Evolutionary conservation across 2,329 filamentous ascomycete species (phyloP).

Genomic region (Colletotrichum spaethianum): DNA sequence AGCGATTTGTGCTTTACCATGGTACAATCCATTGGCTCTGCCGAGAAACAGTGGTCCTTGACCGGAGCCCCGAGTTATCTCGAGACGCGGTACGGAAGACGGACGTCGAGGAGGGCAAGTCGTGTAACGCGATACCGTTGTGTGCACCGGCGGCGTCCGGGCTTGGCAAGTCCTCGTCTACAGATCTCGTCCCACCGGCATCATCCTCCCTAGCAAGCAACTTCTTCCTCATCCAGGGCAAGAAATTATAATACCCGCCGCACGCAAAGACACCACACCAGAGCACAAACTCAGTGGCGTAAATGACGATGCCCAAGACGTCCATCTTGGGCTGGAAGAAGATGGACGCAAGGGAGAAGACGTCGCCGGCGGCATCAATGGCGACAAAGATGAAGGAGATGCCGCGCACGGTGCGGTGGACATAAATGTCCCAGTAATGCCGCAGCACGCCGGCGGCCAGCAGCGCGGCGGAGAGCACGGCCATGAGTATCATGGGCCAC

Average conservation of each 20-base stretch:
- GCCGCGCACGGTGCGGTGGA: conserved; percentile 75
- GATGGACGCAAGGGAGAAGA: conserved; percentile 76
- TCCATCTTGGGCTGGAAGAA: conserved; percentile 73
- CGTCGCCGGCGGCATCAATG: conserved; percentile 78
- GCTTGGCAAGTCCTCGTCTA: neutral
- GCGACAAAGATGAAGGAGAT: conserved; percentile 81
- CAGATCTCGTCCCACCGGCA: neutral
- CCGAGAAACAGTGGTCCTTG: neutral
- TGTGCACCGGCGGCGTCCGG: neutral
- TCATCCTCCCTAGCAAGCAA: conserved; percentile 42
- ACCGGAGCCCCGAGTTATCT: conserved; percentile 16
- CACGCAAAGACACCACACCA: conserved; percentile 78
- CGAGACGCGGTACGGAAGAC: conserved; percentile 72
- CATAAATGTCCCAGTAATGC: conserved; percentile 80
- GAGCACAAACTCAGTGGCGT: conserved; percentile 74
- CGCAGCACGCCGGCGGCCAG: conserved; percentile 76
- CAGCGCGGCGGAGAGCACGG: conserved; percentile 73
- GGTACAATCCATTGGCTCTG: neutral
- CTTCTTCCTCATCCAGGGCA: conserved; percentile 67
- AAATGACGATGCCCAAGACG: conserved; percentile 75
- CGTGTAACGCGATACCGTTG: conserved; percentile 56
- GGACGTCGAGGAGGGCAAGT: conserved; percentile 72
- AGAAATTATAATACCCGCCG: conserved; percentile 75
- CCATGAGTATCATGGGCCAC: conserved; percentile 79
- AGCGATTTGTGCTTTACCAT: neutral